These are phyloP conservation scores for Starmerella gropengiesseri DNA, from an alignment of 805 yeast species.

Conservation along the genomic window DNA sequence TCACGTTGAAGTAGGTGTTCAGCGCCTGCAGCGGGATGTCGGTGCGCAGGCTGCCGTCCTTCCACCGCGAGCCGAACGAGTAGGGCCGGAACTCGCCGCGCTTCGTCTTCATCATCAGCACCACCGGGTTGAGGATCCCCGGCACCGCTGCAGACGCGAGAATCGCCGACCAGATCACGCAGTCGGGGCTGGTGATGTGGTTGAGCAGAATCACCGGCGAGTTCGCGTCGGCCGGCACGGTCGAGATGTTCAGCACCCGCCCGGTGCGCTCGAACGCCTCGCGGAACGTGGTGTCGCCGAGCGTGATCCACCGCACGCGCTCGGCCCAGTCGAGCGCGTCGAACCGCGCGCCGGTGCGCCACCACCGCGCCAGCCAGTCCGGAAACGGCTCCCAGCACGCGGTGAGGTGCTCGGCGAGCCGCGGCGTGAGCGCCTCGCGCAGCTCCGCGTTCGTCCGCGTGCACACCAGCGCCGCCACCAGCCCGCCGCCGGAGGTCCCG, in stretches of 20 bases:
- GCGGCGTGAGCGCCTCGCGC: conserved; percentile 43
- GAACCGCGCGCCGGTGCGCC: conserved; percentile 68
- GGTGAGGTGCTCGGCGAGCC: conserved; percentile 50
- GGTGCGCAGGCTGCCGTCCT: conserved; percentile 68
- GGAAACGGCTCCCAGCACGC: conserved; percentile 57
- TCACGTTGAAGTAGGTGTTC: conserved; percentile 65
- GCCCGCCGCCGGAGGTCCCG: conserved; percentile 76
- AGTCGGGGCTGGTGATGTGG: conserved; percentile 64
- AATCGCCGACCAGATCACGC: conserved; percentile 70
- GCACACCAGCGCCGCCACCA: conserved; percentile 61
- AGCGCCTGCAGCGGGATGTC: conserved; percentile 67
- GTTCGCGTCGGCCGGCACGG: conserved; percentile 73
- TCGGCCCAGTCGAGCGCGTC: conserved; percentile 67
- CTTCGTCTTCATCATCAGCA: conserved; percentile 55
- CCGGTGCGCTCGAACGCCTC: conserved; percentile 65
- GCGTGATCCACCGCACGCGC: conserved; percentile 56
- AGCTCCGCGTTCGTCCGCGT: conserved; percentile 62
- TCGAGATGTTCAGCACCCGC: conserved; percentile 56
- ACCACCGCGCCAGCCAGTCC: conserved; percentile 53
- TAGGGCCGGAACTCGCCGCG: conserved; percentile 45
- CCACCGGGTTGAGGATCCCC: conserved; percentile 69
- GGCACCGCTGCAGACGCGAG: conserved; percentile 77
- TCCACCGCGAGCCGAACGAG: conserved; percentile 64
- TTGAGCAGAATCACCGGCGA: conserved; percentile 73
- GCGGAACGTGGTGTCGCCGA: conserved; percentile 59